A percentile compares a stretch with the other conserved stretches of the same genome.
Evolutionary conservation across 345 rosid species (phyloP).

Genomic region (Citropsis articulata): DNA sequence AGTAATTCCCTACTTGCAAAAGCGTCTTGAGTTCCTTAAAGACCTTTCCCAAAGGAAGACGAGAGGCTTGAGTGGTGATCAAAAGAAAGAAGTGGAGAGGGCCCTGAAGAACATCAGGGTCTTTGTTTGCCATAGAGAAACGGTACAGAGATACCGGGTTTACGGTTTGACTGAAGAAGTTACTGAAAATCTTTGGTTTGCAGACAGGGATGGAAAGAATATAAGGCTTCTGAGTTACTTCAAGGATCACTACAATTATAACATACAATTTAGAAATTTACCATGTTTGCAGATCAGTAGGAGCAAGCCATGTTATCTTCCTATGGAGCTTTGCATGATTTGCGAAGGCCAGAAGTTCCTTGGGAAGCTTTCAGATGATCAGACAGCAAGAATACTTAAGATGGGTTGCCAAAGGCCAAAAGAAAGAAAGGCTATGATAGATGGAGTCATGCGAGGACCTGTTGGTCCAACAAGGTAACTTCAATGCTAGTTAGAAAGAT

Average conservation of each 20-base stretch:
- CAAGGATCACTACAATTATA: conserved; percentile 77
- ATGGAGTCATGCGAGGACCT: conserved; percentile 74
- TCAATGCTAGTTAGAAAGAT: not conserved
- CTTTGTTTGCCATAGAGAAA: conserved; percentile 93
- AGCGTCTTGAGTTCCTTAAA: conserved; percentile 72
- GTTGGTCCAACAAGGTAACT: conserved; percentile 90
- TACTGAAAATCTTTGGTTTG: conserved; percentile 74
- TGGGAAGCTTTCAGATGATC: conserved; percentile 95
- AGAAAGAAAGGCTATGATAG: conserved; percentile 74
- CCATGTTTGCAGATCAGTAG: conserved; percentile 93
- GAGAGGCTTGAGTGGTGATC: conserved; percentile 59
- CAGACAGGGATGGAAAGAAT: conserved; percentile 74
- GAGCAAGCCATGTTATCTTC: conserved; percentile 92
- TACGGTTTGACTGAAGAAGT: conserved; percentile 74
- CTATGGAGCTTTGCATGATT: conserved; percentile 93
- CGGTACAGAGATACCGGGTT: conserved; percentile 83
- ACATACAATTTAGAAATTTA: conserved; percentile 72
- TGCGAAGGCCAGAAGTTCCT: conserved; percentile 99
- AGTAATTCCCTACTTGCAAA: conserved; percentile 82
- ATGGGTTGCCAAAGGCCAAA: conserved; percentile 94
- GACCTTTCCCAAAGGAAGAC: conserved; percentile 73
- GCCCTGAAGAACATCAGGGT: conserved; percentile 74
- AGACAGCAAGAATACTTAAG: conserved; percentile 81
- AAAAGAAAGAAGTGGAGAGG: conserved; percentile 85
- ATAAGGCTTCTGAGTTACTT: conserved; percentile 77